Percentiles rank a stretch among this genome's conserved stretches.
Evolutionary conservation across 257 asterid species (phyloP).

Genomic region (Lantana camara): DNA sequence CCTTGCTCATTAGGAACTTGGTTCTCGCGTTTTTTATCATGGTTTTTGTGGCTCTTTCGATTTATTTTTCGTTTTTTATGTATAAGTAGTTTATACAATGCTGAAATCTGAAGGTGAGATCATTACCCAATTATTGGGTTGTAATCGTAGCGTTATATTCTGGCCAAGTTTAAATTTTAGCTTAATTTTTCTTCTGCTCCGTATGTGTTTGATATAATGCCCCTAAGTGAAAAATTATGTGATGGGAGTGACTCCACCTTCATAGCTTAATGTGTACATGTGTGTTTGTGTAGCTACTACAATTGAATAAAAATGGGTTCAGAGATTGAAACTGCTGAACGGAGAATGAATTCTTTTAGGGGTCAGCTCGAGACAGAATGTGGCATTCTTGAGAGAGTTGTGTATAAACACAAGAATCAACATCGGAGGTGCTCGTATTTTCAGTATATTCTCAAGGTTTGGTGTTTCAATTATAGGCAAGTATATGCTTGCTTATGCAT

Average conservation of each 20-base stretch:
- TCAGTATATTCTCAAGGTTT: conserved; percentile 80
- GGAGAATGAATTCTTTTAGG: conserved; percentile 66
- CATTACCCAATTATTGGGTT: too few species aligned
- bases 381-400: conserved; percentile 78
- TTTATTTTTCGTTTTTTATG: too few species aligned
- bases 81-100: too few species aligned
- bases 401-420: conserved; percentile 89
- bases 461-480: neutral
- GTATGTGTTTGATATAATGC: conserved; percentile 11
- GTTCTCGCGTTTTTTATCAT: too few species aligned
- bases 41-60: too few species aligned
- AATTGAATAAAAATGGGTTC: conserved; percentile 47
- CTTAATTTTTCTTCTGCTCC: too few species aligned
- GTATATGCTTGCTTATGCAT: neutral
- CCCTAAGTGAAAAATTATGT: neutral
- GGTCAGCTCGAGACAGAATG: conserved; percentile 69
- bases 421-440: conserved; percentile 80
- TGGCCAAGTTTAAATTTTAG: too few species aligned
- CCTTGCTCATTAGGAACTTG: too few species aligned
- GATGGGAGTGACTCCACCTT: neutral
- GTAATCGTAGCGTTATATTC: too few species aligned
- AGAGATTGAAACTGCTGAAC: conserved; percentile 54
- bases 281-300: neutral
- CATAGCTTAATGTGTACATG: conserved; percentile 7
- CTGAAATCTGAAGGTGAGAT: too few species aligned